Base-by-base conservation (phyloP, 192 early-diverging fungal species). In the Coemansia sp. region DNA sequence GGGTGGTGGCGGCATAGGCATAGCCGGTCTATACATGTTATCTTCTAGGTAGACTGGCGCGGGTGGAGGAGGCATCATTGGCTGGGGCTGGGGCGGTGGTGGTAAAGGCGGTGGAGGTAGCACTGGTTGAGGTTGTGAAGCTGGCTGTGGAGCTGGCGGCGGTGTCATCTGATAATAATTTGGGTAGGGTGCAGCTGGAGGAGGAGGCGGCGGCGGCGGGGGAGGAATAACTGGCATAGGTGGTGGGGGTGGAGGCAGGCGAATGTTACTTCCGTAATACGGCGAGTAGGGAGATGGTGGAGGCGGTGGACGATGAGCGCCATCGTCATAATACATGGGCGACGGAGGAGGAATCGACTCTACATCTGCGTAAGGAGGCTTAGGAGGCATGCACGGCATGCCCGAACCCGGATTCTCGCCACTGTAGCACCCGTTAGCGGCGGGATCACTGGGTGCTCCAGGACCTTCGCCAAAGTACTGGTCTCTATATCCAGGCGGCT, bases 371-470 rank as follows among this genome's bases (percentile, higher is more conserved):
- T 58, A 58, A 6, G 55, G 30, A 17, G 55, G 55, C 30, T 33
- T 58, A 35, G 30, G 55, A 33, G 55, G 55, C 28, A 17, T 6
- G 55, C 30, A 58, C 16, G 55, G 55, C 55, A 33, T 33, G 14
- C 30, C 30, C 30, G 30, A 58, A 30, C 55, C 55, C 17, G 30
- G 33, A 2, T 30, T 17, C 55, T 49, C 64, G 6, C 58, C 64
- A 37, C 55, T 64, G 26, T 72, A 66, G 46, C 61, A 72, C 21
- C 44, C 47, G 19, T 33, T 33, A 17, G 55, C 6, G 14, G 26
- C 11, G 26, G 52, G 52, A 28, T 55, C 52, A 55, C 52, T 30
- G 52, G 52, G 23, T 32, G 16, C 30, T 8, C 55, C 55, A 16
- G 30, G 14, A 8, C 55, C 14, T 17, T 58, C 55, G 4, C 55